A percentile compares a stretch with the other conserved stretches of the same genome.
These are phyloP conservation scores for Aspergillus phoenicis DNA, from an alignment of 2,329 filamentous ascomycete genomes.

Conservation along the genomic window DNA sequence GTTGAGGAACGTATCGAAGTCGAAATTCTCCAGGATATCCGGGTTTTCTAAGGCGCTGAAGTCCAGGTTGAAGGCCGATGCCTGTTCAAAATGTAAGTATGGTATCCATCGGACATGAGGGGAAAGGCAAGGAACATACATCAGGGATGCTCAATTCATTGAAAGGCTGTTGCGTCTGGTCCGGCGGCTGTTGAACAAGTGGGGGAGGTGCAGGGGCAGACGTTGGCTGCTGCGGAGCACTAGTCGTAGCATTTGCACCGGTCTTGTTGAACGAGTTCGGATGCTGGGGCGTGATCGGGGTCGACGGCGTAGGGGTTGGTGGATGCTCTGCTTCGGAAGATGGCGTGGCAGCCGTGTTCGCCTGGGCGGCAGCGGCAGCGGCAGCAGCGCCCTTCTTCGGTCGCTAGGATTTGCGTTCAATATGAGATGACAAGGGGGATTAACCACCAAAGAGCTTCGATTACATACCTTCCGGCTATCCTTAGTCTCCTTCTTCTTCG, in stretches of 20 bases:
- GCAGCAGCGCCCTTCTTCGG: conserved; percentile 39
- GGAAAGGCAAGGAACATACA: conserved; percentile 32
- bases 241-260: conserved; percentile 38
- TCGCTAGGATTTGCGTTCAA: conserved; percentile 36
- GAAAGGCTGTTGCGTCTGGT: conserved; percentile 37
- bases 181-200: conserved; percentile 39
- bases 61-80: conserved; percentile 43
- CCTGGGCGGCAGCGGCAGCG: conserved; percentile 36
- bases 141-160: conserved; percentile 40
- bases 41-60: conserved; percentile 50
- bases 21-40: conserved; percentile 58
- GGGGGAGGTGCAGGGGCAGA: conserved; percentile 39
- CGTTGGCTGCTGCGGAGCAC: conserved; percentile 38
- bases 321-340: conserved; percentile 51
- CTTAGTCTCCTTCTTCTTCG: conserved; percentile 62
- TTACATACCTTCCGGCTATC: conserved; percentile 55
- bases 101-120: not conserved
- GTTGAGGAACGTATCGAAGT: conserved; percentile 69
- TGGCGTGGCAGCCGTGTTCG: conserved; percentile 47
- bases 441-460: not conserved
- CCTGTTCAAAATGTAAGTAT: conserved; percentile 29
- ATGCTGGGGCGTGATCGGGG: conserved; percentile 52
- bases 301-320: conserved; percentile 52
- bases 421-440: conserved; percentile 11
- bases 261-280: conserved; percentile 48